A percentile compares a stretch with the other conserved stretches of the same genome.
These are phyloP conservation scores for Trypanosoma grayi DNA, from an alignment of 208 protist species.

Conservation along the genomic window DNA sequence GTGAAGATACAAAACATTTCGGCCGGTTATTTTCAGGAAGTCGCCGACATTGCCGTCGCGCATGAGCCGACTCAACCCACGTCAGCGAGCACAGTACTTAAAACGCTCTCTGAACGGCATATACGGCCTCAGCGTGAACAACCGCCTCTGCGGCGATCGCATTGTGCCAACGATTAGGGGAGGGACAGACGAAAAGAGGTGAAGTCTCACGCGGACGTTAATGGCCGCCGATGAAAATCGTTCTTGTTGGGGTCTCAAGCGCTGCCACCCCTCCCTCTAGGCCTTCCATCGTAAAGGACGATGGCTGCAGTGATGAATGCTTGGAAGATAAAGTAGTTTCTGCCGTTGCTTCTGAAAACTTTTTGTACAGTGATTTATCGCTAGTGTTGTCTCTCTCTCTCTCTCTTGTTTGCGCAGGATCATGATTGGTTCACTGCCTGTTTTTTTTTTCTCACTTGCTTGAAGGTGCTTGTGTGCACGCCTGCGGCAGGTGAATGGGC, in stretches of 20 bases:
- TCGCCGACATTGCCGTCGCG: background rate
- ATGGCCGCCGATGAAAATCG: background rate
- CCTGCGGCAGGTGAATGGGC: too few relatives aligned
- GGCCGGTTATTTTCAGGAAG: background rate
- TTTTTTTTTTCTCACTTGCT: background rate
- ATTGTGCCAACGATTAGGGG: background rate
- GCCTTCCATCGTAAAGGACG: conserved; percentile 2
- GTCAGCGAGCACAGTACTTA: conserved; percentile 14
- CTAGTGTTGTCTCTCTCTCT: too few relatives aligned
- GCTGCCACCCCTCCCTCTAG: background rate
- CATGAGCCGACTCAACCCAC: conserved; percentile 5
- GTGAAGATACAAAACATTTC: background rate
- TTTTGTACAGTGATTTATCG: too few relatives aligned
- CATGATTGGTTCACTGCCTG: too few relatives aligned
- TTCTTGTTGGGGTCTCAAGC: too few relatives aligned
- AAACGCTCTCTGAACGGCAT: conserved; percentile 12
- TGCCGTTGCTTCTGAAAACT: too few relatives aligned
- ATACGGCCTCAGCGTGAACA: conserved; percentile 3
- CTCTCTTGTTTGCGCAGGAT: too few relatives aligned
- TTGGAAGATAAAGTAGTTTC: too few relatives aligned
- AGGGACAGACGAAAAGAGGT: background rate
- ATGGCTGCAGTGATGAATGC: background rate
- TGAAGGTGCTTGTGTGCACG: background rate
- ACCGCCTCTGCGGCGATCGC: background rate
- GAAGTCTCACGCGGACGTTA: background rate